Evolutionary conservation across 768 basidiomycete species (phyloP).

Genomic region (Suillus americanus): DNA sequence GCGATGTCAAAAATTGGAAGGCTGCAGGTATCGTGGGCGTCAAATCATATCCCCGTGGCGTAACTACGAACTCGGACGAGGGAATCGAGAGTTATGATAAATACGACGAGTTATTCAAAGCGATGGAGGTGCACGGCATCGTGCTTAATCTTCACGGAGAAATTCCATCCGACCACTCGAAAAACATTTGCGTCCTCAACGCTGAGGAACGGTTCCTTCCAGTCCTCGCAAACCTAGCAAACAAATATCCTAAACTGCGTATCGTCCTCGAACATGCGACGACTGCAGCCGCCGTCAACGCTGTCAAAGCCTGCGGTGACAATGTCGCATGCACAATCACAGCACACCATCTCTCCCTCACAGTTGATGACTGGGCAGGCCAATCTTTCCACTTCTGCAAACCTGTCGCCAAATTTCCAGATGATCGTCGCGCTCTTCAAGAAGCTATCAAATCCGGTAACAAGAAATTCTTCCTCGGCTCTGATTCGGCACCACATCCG

Average conservation of each 20-base stretch:
- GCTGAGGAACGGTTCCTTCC: constrained; percentile 89
- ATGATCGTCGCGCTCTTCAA: constrained; percentile 81
- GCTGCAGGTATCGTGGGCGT: constrained; percentile 83
- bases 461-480: constrained; percentile 55
- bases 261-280: constrained; percentile 99
- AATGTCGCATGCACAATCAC: constrained; percentile 97
- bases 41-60: constrained; percentile 96
- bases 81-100: constrained; percentile 95
- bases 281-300: constrained; percentile 85
- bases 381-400: constrained; percentile 97
- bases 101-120: constrained; percentile 91
- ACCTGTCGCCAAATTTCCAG: constrained; percentile 95
- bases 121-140: constrained; percentile 92
- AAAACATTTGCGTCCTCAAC: constrained; percentile 90
- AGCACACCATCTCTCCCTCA: constrained; percentile 91
- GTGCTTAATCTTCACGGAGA: constrained; percentile 98
- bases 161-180: constrained; percentile 78
- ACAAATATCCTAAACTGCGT: constrained; percentile 81
- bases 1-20: constrained; percentile 87
- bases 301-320: constrained; percentile 71
- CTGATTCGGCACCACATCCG: constrained; percentile 94
- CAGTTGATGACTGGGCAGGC: constrained; percentile 95
- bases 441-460: constrained; percentile 75
- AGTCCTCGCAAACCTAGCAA: constrained; percentile 80
- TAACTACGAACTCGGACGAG: constrained; percentile 95